Percentiles rank a stretch among this genome's conserved stretches.
Evolutionary conservation across 1,139 yeast genomes (phyloP).

Genomic region (Meyerozyma smithsonii): DNA sequence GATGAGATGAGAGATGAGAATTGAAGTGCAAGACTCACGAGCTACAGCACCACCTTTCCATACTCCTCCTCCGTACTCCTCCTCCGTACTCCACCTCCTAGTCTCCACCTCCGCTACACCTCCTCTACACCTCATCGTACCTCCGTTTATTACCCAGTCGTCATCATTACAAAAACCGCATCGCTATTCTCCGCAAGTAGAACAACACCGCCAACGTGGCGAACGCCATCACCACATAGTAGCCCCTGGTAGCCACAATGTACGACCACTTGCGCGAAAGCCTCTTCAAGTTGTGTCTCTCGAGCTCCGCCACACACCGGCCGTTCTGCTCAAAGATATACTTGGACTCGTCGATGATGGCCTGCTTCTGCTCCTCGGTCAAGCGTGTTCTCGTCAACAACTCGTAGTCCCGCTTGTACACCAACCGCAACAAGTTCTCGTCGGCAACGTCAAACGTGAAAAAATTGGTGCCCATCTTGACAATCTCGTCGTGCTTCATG

Average conservation of each 20-base stretch:
- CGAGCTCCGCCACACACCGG: conserved; percentile 60
- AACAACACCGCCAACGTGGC: conserved; percentile 20
- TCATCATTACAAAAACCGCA: background rate
- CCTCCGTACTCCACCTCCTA: no score
- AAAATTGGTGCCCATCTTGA: conserved; percentile 61
- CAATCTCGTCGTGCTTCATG: conserved; percentile 55
- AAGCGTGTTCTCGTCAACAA: conserved; percentile 64
- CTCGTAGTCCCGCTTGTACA: conserved; percentile 74
- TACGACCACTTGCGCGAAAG: conserved; percentile 55
- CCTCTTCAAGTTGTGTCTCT: conserved; percentile 53
- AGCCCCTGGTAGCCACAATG: conserved; percentile 47
- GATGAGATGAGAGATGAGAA: background rate
- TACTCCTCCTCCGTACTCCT: no score
- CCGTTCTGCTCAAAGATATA: conserved; percentile 63
- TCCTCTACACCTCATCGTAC: no score
- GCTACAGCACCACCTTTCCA: no score
- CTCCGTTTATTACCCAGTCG: no score
- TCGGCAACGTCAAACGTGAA: conserved; percentile 70
- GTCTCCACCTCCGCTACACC: no score
- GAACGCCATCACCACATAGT: conserved; percentile 30
- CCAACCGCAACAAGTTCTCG: conserved; percentile 57
- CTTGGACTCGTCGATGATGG: conserved; percentile 64
- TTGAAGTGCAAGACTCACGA: no score
- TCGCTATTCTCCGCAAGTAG: conserved; percentile 23
- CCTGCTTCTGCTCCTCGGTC: conserved; percentile 65